Base-by-base conservation (phyloP, 352 stramenopile species). In the Pythium grandisporangium region DNA sequence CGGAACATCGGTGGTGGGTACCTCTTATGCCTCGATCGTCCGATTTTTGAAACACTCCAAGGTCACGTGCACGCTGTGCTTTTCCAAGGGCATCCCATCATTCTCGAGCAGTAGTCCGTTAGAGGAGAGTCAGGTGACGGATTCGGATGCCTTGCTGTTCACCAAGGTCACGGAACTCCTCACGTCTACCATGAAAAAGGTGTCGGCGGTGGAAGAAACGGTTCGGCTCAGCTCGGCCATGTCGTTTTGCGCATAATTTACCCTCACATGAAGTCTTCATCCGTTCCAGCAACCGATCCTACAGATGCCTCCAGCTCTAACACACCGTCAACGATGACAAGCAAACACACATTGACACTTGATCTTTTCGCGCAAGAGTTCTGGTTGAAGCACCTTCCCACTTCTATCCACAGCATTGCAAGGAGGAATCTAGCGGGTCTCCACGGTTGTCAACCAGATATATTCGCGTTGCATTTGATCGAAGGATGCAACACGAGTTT, bases 21-120 rank as follows among this genome's bases (percentile, higher is more conserved):
- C 74, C 37, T 65, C 68, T 20, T 80, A 77, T 45, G 45, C 70
- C 32, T 78, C 72, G 22, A 83, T 91, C 53, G 75, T 66, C 42
- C 70, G 72, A 23, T 88, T 88, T 46, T 51, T 91, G 26, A 91
- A 91, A 55, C 73, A 76, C 60, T 67, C 65, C 32, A 88, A 86
- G 42, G 66, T 65, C 7, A 83, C 66, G 37, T 91, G 74, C 60
- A 91, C 77, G 43, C 58, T 91, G 30, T 69, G 61, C 22, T 91
- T 89, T 14, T 63, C 51, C 12, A 73, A 70, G 33, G 42, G 36
- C 14, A 20, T 27, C n/a, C 49, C 25, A 12, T 22, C 32, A 6
- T 34, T 42, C 3, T 37, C 52, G 11, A 29, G 33, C 26, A 47
- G 33, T 14, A 52, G 42, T 27, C 52, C 49, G 8, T 42, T 40